phyloP scores from a whole-genome alignment of 1,284 basidiomycete genomes.

The Cryptococcus sp. region DNA sequence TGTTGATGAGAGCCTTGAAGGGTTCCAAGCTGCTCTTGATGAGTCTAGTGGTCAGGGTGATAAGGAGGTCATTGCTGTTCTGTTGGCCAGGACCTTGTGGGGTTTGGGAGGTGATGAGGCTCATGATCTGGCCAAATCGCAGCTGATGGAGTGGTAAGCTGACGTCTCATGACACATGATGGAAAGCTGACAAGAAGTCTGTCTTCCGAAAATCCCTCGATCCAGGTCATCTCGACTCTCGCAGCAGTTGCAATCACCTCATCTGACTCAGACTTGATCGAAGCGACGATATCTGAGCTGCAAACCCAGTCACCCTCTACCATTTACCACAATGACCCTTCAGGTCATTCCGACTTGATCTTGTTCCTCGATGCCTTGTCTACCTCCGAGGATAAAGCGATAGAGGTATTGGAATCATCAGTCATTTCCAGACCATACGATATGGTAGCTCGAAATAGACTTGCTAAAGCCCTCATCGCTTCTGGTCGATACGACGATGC shows the following conservation, averaged over 20 bases:
- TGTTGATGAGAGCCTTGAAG: slow-evolving; percentile 59
- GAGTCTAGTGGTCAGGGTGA: slow-evolving; percentile 40
- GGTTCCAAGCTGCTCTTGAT: slow-evolving; percentile 64
- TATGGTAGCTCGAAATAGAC: slow-evolving; percentile 12
- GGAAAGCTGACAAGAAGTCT: slow-evolving; percentile 49
- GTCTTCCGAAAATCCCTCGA: slow-evolving; percentile 55
- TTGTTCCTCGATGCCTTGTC: slow-evolving; percentile 24
- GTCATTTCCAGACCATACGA: not conserved
- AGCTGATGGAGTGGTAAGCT: slow-evolving; percentile 74
- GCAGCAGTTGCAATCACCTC: slow-evolving; percentile 81
- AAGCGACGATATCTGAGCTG: slow-evolving; percentile 82
- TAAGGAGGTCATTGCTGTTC: slow-evolving; percentile 66
- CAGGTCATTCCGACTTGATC: slow-evolving; percentile 28
- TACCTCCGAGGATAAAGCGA: slow-evolving; percentile 8
- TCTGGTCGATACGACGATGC: slow-evolving; percentile 28
- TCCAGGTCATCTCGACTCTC: slow-evolving; percentile 73
- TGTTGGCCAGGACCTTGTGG: slow-evolving; percentile 78
- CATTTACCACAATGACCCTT: slow-evolving; percentile 24
- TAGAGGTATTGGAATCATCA: not conserved
- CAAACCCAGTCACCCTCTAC: slow-evolving; percentile 36
- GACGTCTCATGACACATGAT: slow-evolving; percentile 23
- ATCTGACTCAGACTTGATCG: slow-evolving; percentile 71
- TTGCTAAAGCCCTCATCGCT: slow-evolving; percentile 22
- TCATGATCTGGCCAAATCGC: slow-evolving; percentile 70
- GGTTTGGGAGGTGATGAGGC: slow-evolving; percentile 68